These are phyloP conservation scores for Salix suchowensis DNA, from an alignment of 345 rosid genomes.

Conservation along the genomic window DNA sequence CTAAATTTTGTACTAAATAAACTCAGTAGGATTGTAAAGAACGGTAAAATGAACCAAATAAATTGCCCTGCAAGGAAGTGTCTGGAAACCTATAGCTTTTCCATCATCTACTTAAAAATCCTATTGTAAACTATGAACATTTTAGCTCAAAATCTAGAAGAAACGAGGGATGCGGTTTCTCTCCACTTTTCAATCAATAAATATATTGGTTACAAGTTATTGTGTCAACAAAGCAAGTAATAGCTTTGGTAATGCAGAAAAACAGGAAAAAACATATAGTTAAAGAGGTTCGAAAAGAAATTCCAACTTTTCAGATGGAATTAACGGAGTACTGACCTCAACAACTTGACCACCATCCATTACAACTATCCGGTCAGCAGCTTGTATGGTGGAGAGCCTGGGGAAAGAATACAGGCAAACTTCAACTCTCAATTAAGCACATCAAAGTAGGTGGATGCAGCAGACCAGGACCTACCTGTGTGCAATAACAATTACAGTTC, in stretches of 20 bases:
- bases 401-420: conserved; percentile 16
- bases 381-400: conserved; percentile 92
- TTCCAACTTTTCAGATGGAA: not conserved
- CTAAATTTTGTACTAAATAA: too few relatives aligned
- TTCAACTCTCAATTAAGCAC: not conserved
- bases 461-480: conserved; percentile 49
- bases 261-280: not conserved
- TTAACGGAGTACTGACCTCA: conserved; percentile 47
- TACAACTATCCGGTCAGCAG: conserved; percentile 87
- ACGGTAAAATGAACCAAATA: too few relatives aligned
- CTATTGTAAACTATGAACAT: too few relatives aligned
- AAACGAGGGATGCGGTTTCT: too few relatives aligned
- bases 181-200: not conserved
- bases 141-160: too few relatives aligned
- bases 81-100: too few relatives aligned
- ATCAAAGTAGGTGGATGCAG: not conserved
- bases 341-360: conserved; percentile 74
- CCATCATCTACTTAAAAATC: too few relatives aligned
- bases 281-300: not conserved
- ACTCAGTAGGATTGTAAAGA: not conserved
- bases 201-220: not conserved
- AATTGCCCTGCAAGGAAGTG: too few relatives aligned
- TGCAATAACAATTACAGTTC: conserved; percentile 84
- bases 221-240: not conserved
- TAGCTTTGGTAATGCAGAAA: not conserved